Evolutionary conservation across 768 basidiomycete genomes (phyloP).

Genomic region (Gloeostereum incarnatum): DNA sequence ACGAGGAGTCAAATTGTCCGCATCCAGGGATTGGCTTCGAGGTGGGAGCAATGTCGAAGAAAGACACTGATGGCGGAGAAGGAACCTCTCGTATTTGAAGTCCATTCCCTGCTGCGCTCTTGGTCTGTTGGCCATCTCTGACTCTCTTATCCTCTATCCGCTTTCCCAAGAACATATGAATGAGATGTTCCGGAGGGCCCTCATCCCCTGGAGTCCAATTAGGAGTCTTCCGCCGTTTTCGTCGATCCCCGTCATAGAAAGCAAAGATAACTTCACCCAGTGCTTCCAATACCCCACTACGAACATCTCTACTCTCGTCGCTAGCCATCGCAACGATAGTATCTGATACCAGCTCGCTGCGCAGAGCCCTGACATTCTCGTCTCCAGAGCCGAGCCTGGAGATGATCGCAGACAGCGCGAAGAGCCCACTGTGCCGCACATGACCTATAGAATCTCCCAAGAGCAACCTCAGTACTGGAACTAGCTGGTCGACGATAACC

Average conservation of each 20-base stretch:
- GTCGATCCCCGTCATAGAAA: slow-evolving; percentile 49
- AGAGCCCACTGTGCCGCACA: slow-evolving; percentile 82
- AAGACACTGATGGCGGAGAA: too few relatives aligned
- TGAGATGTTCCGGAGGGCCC: slow-evolving; percentile 62
- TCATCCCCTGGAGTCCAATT: slow-evolving; percentile 1
- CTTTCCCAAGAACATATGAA: slow-evolving; percentile 68
- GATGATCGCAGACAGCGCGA: slow-evolving; percentile 76
- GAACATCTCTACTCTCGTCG: slow-evolving; percentile 61
- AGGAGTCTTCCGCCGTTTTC: not conserved
- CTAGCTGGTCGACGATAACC: slow-evolving; percentile 54
- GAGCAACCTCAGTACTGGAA: slow-evolving; percentile 68
- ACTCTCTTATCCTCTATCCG: slow-evolving; percentile 31
- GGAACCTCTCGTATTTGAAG: too few relatives aligned
- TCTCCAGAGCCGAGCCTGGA: slow-evolving; percentile 48
- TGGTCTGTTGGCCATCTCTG: slow-evolving; percentile 27
- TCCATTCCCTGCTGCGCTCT: too few relatives aligned
- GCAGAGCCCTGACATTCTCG: slow-evolving; percentile 57
- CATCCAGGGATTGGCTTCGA: too few relatives aligned
- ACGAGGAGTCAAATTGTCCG: slow-evolving; percentile 7
- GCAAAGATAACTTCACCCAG: slow-evolving; percentile 85
- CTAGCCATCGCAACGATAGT: slow-evolving; percentile 52
- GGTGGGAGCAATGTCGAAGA: too few relatives aligned
- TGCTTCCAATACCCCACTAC: slow-evolving; percentile 74
- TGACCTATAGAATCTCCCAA: slow-evolving; percentile 65
- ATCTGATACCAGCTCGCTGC: too few relatives aligned